Conservation (phyloP, 345 rosid genomes). For the Geranium rotundifolium region DNA sequence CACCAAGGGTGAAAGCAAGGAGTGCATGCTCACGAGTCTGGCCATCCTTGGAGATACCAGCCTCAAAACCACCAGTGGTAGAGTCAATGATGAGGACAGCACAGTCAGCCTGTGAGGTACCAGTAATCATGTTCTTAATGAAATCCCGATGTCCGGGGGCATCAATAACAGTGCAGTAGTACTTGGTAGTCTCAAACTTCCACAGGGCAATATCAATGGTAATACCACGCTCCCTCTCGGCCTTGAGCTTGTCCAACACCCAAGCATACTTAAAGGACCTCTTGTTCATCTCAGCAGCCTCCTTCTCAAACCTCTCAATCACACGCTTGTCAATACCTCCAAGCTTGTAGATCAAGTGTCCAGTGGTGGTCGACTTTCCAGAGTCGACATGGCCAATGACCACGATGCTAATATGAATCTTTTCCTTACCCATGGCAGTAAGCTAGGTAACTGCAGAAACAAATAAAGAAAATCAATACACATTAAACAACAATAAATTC, state of each 20-base stretch:
- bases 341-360: constrained; percentile 73
- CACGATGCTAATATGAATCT: constrained; percentile 17
- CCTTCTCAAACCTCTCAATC: constrained; percentile 71
- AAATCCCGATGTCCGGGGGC: constrained; percentile 77
- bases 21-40: constrained; percentile 72
- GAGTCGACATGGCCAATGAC: constrained; percentile 32
- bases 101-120: constrained; percentile 76
- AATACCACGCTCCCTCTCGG: constrained; percentile 76
- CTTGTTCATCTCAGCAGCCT: constrained; percentile 77
- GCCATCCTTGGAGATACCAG: constrained; percentile 80
- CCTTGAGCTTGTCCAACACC: constrained; percentile 78
- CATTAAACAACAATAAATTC: no score
- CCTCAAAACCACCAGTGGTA: constrained; percentile 78
- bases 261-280: constrained; percentile 73
- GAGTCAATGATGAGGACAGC: constrained; percentile 73
- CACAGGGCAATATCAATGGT: constrained; percentile 63
- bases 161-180: constrained; percentile 70
- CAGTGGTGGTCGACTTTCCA: constrained; percentile 62
- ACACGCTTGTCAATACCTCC: constrained; percentile 83
- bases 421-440: constrained; percentile 14
- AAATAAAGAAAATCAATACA: no score
- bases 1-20: constrained; percentile 65
- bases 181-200: constrained; percentile 67
- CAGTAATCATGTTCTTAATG: constrained; percentile 75
- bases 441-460: no score